Evolutionary conservation across 331 rosid genomes (phyloP).

Genomic region (Erythrophleum ivorense): DNA sequence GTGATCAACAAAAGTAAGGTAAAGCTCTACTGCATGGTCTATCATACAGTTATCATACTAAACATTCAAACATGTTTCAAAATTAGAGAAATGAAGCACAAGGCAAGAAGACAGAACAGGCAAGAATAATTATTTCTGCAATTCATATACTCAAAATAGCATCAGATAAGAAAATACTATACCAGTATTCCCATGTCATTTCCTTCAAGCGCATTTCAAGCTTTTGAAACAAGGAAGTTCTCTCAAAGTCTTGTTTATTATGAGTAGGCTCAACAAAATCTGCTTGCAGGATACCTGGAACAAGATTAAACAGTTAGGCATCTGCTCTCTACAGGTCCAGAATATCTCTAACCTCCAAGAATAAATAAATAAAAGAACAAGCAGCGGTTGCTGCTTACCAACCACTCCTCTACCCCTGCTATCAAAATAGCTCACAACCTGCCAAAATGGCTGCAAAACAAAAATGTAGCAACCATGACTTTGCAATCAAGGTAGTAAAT

Average conservation of each 20-base stretch:
- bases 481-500: neutral
- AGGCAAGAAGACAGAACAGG: slow-evolving; percentile 9
- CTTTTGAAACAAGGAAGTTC: slow-evolving; percentile 78
- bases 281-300: slow-evolving; percentile 76
- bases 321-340: slow-evolving; percentile 16
- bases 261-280: slow-evolving; percentile 82
- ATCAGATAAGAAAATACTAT: slow-evolving; percentile 24
- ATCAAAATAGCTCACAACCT: slow-evolving; percentile 53
- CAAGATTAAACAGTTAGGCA: slow-evolving; percentile 32
- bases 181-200: slow-evolving; percentile 92
- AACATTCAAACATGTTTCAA: slow-evolving; percentile 16
- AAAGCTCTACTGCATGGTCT: slow-evolving; percentile 9
- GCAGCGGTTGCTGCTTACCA: slow-evolving; percentile 59
- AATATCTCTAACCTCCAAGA: slow-evolving; percentile 32
- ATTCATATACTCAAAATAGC: slow-evolving; percentile 30
- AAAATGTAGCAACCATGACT: slow-evolving; percentile 30
- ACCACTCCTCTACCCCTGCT: slow-evolving; percentile 77
- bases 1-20: neutral
- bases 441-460: slow-evolving; percentile 84
- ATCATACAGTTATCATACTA: slow-evolving; percentile 6
- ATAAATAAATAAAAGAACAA: slow-evolving; percentile 7
- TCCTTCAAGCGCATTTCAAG: slow-evolving; percentile 82
- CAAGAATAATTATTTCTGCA: slow-evolving; percentile 15
- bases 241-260: slow-evolving; percentile 94
- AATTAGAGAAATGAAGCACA: slow-evolving; percentile 30